Conservation (phyloP, 2,329 filamentous ascomycete species). For the Pseudomassariella vexata region DNA sequence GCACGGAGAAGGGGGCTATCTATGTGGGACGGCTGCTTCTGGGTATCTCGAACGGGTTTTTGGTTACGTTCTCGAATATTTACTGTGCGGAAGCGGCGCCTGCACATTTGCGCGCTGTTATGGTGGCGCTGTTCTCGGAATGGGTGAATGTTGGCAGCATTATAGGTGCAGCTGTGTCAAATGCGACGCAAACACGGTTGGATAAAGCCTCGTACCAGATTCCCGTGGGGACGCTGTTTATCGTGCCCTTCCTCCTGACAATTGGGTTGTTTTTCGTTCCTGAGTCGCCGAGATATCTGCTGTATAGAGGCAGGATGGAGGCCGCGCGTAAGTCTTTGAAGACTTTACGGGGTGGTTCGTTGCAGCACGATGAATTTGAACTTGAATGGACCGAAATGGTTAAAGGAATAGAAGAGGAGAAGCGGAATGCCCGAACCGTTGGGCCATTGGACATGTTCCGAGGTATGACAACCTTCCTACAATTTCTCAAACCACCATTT, state of each 20-base stretch:
- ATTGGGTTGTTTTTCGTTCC: constrained; percentile 39
- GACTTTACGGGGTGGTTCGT: constrained; percentile 21
- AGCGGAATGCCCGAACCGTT: constrained; percentile 22
- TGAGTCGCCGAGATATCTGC: constrained; percentile 38
- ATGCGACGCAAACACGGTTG: constrained; percentile 32
- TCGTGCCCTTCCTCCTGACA: constrained; percentile 40
- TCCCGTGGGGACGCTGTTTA: constrained; percentile 36
- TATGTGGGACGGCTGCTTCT: constrained; percentile 41
- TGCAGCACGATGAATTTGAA: constrained; percentile 25
- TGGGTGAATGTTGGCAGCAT: constrained; percentile 44
- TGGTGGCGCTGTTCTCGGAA: constrained; percentile 40
- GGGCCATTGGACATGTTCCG: constrained; percentile 32
- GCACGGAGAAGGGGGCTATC: constrained; percentile 30
- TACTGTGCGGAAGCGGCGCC: constrained; percentile 43
- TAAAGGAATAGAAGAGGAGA: constrained; percentile 31
- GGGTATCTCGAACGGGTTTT: constrained; percentile 35
- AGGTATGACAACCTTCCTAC: constrained; percentile 10
- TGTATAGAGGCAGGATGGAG: constrained; percentile 27
- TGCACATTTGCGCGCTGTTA: constrained; percentile 40
- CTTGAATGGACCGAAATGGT: constrained; percentile 34
- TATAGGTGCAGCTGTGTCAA: constrained; percentile 38
- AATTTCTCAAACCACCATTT: background rate
- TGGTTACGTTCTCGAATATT: constrained; percentile 38
- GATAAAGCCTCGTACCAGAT: constrained; percentile 38
- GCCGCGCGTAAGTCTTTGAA: constrained; percentile 22